These are phyloP conservation scores for Hemileccinum impolitum DNA, from an alignment of 768 basidiomycete species.

Conservation along the genomic window DNA sequence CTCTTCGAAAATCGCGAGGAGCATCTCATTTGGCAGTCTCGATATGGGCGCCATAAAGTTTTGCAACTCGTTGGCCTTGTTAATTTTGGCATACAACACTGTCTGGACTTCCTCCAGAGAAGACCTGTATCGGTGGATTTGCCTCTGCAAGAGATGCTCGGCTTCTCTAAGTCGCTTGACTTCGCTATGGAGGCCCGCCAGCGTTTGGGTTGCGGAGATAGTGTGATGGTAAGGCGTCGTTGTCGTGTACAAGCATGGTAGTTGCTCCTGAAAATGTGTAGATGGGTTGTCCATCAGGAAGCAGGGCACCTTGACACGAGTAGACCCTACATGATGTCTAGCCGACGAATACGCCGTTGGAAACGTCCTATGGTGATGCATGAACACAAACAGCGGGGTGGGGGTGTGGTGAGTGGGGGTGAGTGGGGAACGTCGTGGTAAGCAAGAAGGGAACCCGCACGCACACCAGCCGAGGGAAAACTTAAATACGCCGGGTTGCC, in stretches of 20 bases:
- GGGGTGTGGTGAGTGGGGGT: neutral
- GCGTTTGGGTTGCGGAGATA: constrained; percentile 15
- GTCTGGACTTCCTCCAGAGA: constrained; percentile 17
- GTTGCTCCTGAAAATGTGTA: constrained; percentile 14
- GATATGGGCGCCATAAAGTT: constrained; percentile 29
- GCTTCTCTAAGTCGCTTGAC: constrained; percentile 14
- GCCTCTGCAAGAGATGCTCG: constrained; percentile 13
- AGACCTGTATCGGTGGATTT: constrained; percentile 13
- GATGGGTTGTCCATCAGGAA: constrained; percentile 8
- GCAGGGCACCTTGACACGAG: neutral
- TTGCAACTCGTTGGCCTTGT: constrained; percentile 29
- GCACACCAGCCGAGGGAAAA: constrained; percentile 5
- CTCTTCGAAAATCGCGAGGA: constrained; percentile 31
- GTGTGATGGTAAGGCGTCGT: constrained; percentile 13
- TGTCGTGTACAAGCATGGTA: constrained; percentile 5
- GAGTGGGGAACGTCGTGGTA: constrained; percentile 9
- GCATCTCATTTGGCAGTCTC: constrained; percentile 29
- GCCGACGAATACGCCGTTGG: constrained; percentile 11
- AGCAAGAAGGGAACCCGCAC: constrained; percentile 14
- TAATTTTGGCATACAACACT: constrained; percentile 12
- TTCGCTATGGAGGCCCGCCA: constrained; percentile 19
- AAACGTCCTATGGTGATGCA: constrained; percentile 18
- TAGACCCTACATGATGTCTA: constrained; percentile 21
- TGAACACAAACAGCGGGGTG: constrained; percentile 5
- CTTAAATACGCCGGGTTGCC: constrained; percentile 22